Conservation (phyloP, 768 basidiomycete genomes). For the Rhodotorula sphaerocarpa region DNA sequence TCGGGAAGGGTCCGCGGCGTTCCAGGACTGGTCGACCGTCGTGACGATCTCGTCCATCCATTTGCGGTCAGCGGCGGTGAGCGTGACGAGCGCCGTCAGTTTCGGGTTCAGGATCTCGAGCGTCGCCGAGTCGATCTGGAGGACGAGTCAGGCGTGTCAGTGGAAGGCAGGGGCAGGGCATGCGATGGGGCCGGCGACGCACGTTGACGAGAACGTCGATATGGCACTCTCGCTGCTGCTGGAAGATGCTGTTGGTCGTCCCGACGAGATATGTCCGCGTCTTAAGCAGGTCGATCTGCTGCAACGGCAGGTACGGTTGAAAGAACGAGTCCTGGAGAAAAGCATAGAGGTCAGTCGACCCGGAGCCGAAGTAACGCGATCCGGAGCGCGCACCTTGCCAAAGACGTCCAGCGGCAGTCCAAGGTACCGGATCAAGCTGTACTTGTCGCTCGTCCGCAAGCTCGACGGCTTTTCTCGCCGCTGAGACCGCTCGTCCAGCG, state of each 20-base stretch:
- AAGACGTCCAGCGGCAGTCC: constrained; percentile 93
- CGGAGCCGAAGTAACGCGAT: neutral
- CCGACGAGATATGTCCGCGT: constrained; percentile 68
- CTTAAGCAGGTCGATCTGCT: constrained; percentile 82
- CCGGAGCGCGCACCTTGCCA: constrained; percentile 57
- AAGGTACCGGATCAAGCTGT: constrained; percentile 81
- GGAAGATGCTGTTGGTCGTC: constrained; percentile 92
- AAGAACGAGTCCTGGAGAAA: constrained; percentile 76
- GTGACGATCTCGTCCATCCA: constrained; percentile 75
- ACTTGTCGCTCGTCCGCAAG: constrained; percentile 75
- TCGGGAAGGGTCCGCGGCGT: constrained; percentile 55
- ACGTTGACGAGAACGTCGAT: constrained; percentile 86
- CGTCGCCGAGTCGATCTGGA: constrained; percentile 70
- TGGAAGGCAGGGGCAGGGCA: neutral
- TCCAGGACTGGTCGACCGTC: constrained; percentile 76
- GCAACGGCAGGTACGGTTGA: constrained; percentile 91
- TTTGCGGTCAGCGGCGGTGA: constrained; percentile 87
- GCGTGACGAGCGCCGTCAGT: constrained; percentile 63
- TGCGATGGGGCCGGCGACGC: too few species aligned
- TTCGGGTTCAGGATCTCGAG: constrained; percentile 80
- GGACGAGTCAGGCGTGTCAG: neutral
- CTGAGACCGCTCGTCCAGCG: constrained; percentile 56
- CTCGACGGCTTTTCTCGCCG: constrained; percentile 66
- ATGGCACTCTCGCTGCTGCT: constrained; percentile 69
- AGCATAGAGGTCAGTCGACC: constrained; percentile 7